phyloP scores from a whole-genome alignment of 148 eudicot genomes.

The Silene conica region DNA sequence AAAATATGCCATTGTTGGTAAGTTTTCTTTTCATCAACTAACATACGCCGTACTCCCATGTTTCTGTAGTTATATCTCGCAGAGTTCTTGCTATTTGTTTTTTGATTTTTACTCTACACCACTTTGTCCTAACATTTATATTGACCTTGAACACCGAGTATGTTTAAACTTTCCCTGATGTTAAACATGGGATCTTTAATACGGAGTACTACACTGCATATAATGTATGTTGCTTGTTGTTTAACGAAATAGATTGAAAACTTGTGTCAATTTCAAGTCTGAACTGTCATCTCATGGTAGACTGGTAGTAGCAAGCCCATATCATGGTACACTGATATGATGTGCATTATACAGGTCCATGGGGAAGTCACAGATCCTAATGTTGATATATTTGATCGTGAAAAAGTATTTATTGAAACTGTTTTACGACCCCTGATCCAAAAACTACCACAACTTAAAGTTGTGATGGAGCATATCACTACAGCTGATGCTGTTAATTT shows the following conservation, averaged over 20 bases:
- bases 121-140: not conserved
- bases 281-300: too few relatives aligned
- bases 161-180: not conserved
- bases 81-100: not conserved
- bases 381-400: constrained; percentile 91
- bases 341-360: constrained; percentile 57
- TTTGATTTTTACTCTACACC: not conserved
- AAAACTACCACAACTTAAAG: constrained; percentile 67
- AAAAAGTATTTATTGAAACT: constrained; percentile 78
- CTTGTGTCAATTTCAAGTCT: not conserved
- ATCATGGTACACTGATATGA: too few relatives aligned
- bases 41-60: not conserved
- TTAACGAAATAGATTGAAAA: too few relatives aligned
- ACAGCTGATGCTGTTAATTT: constrained; percentile 82
- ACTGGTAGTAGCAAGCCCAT: too few relatives aligned
- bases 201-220: too few relatives aligned
- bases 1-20: constrained; percentile 19
- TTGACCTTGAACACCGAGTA: not conserved
- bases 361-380: constrained; percentile 90
- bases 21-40: constrained; percentile 1
- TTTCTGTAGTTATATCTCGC: not conserved
- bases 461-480: constrained; percentile 98
- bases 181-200: too few relatives aligned
- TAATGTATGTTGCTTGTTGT: too few relatives aligned
- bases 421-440: constrained; percentile 64